These are phyloP conservation scores for Infundibulicybe gibba DNA, from an alignment of 768 basidiomycete species.

Conservation along the genomic window DNA sequence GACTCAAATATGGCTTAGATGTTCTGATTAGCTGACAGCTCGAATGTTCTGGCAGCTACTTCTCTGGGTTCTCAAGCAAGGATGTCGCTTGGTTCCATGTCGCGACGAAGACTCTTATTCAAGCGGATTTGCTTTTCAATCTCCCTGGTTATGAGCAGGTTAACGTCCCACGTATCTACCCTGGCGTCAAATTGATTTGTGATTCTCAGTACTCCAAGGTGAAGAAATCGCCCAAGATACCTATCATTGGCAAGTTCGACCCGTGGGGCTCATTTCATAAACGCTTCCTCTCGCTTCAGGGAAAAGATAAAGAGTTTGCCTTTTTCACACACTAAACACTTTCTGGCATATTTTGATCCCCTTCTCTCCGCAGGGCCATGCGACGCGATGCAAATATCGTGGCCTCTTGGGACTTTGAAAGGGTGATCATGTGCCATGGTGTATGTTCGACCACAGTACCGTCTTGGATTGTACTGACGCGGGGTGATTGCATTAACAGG, in stretches of 20 bases:
- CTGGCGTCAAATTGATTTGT: not conserved
- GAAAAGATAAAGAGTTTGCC: constrained; percentile 26
- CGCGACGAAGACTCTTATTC: constrained; percentile 59
- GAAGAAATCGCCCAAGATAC: constrained; percentile 19
- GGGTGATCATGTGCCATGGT: constrained; percentile 64
- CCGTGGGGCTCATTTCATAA: constrained; percentile 24
- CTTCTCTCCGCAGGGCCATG: constrained; percentile 36
- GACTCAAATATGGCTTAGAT: not conserved
- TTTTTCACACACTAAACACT: not conserved
- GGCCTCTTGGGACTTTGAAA: constrained; percentile 61
- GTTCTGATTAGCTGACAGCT: not conserved
- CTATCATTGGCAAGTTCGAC: constrained; percentile 21
- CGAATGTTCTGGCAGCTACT: constrained; percentile 43
- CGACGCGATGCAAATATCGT: constrained; percentile 56
- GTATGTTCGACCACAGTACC: constrained; percentile 14
- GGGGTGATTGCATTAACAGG: constrained; percentile 14
- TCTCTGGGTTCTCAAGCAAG: constrained; percentile 61
- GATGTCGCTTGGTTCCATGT: constrained; percentile 79
- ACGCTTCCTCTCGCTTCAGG: constrained; percentile 22
- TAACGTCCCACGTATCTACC: constrained; percentile 2
- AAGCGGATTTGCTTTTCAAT: constrained; percentile 80
- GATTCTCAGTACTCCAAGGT: constrained; percentile 29
- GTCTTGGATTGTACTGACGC: not conserved
- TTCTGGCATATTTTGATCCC: not conserved
- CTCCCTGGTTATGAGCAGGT: constrained; percentile 76